These are phyloP conservation scores for Adansonia rubrostipa DNA, from an alignment of 441 rosid species.

Conservation along the genomic window DNA sequence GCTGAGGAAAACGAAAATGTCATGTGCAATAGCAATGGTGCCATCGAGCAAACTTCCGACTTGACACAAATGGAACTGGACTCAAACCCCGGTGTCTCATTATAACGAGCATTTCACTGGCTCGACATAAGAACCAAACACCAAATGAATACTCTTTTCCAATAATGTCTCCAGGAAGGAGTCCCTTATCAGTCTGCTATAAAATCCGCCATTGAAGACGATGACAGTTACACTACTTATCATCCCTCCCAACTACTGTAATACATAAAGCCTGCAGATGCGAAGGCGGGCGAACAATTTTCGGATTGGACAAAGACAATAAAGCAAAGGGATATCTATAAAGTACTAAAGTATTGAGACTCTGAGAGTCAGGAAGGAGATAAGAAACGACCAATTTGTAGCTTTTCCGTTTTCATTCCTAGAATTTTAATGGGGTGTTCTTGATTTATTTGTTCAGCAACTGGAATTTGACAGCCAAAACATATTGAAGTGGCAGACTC, in stretches of 20 bases:
- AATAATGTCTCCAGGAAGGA: constrained; percentile 7
- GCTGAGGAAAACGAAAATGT: constrained; percentile 38
- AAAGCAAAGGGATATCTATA: neutral
- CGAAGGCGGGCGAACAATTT: neutral
- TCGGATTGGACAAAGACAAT: neutral
- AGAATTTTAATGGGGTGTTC: neutral
- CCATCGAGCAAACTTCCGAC: constrained; percentile 26
- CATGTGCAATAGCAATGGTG: constrained; percentile 25
- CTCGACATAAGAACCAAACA: constrained; percentile 1
- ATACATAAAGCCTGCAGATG: neutral
- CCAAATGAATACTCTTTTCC: neutral
- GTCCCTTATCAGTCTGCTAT: neutral
- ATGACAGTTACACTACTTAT: neutral
- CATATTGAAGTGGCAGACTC: constrained; percentile 1
- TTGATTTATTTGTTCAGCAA: neutral
- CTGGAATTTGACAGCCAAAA: neutral
- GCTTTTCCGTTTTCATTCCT: neutral
- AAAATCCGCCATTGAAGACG: neutral
- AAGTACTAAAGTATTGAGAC: too few species aligned
- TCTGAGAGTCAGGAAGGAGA: neutral
- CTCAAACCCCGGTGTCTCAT: constrained; percentile 10
- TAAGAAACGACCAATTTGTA: neutral
- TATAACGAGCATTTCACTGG: constrained; percentile 4
- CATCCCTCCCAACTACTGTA: neutral
- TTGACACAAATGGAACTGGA: constrained; percentile 6